Percentiles rank a stretch among this genome's conserved stretches.
phyloP scores from a whole-genome alignment of 192 early-diverging fungal genomes.

The Thamnidium elegans region DNA sequence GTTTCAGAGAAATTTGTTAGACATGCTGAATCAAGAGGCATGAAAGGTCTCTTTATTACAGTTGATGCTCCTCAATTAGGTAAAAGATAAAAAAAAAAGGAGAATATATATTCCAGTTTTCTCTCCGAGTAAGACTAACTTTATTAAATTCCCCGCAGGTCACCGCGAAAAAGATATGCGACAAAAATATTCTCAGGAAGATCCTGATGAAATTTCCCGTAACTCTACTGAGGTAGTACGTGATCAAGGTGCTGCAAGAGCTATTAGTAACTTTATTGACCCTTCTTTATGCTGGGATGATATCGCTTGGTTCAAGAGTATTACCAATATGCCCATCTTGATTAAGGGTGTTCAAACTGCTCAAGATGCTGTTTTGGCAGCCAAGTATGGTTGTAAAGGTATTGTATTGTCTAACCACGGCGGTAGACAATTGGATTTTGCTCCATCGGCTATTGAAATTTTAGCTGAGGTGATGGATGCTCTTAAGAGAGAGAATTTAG shows the following conservation, averaged over 20 bases:
- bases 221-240: slow-evolving; percentile 33
- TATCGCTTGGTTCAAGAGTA: slow-evolving; percentile 80
- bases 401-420: slow-evolving; percentile 96
- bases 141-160: slow-evolving; percentile 32
- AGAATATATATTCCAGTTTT: too few species aligned
- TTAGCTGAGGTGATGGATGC: slow-evolving; percentile 84
- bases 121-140: too few species aligned
- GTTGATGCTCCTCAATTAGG: slow-evolving; percentile 74
- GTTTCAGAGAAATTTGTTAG: slow-evolving; percentile 64
- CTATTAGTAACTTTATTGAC: slow-evolving; percentile 82
- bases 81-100: slow-evolving; percentile 9
- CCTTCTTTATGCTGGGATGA: slow-evolving; percentile 84
- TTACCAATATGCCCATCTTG: slow-evolving; percentile 83
- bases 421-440: slow-evolving; percentile 89
- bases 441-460: slow-evolving; percentile 69
- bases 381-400: slow-evolving; percentile 71
- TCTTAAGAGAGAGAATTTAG: slow-evolving; percentile 47
- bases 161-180: slow-evolving; percentile 81
- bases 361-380: slow-evolving; percentile 88
- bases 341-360: slow-evolving; percentile 91
- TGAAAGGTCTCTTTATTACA: slow-evolving; percentile 79
- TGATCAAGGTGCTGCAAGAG: slow-evolving; percentile 60
- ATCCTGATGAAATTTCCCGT: slow-evolving; percentile 29
- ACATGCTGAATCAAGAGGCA: slow-evolving; percentile 72
- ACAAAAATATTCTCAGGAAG: slow-evolving; percentile 53